Evolutionary conservation across 805 yeast genomes (phyloP).

Genomic region (Candida pini): DNA sequence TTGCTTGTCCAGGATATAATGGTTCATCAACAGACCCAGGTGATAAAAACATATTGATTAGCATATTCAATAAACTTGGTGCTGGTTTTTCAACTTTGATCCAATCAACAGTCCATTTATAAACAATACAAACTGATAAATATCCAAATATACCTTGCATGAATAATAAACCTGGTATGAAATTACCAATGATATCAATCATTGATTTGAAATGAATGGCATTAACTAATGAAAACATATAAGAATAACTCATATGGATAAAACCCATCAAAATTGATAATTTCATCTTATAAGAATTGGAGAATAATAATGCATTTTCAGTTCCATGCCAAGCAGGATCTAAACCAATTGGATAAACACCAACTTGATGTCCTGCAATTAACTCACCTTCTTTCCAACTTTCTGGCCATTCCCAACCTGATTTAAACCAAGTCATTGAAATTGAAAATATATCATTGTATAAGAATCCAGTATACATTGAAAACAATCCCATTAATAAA

Average conservation of each 20-base stretch:
- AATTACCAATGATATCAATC: slow-evolving; percentile 87
- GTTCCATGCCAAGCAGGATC: slow-evolving; percentile 98
- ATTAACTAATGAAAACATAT: slow-evolving; percentile 78
- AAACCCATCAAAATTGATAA: slow-evolving; percentile 92
- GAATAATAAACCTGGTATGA: slow-evolving; percentile 87
- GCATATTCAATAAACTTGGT: slow-evolving; percentile 90
- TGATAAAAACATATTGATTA: slow-evolving; percentile 89
- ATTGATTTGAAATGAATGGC: slow-evolving; percentile 59
- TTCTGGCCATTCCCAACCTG: slow-evolving; percentile 95
- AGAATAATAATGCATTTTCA: slow-evolving; percentile 82
- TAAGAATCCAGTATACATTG: slow-evolving; percentile 90
- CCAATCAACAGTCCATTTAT: slow-evolving; percentile 97
- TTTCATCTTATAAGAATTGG: slow-evolving; percentile 97
- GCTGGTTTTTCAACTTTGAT: slow-evolving; percentile 67
- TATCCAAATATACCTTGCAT: slow-evolving; percentile 98
- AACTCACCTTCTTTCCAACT: slow-evolving; percentile 63
- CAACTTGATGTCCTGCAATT: slow-evolving; percentile 58
- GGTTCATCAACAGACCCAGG: slow-evolving; percentile 86
- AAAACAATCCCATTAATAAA: slow-evolving; percentile 87
- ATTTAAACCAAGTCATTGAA: slow-evolving; percentile 78
- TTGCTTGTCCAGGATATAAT: slow-evolving; percentile 73
- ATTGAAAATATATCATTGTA: slow-evolving; percentile 93
- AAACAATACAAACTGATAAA: slow-evolving; percentile 75
- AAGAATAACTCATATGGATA: slow-evolving; percentile 89
- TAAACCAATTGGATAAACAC: slow-evolving; percentile 77